A percentile compares a stretch with the other conserved stretches of the same genome.
Evolutionary conservation across 108 stramenopile genomes (phyloP).

Genomic region (Cyclotella baltica): DNA sequence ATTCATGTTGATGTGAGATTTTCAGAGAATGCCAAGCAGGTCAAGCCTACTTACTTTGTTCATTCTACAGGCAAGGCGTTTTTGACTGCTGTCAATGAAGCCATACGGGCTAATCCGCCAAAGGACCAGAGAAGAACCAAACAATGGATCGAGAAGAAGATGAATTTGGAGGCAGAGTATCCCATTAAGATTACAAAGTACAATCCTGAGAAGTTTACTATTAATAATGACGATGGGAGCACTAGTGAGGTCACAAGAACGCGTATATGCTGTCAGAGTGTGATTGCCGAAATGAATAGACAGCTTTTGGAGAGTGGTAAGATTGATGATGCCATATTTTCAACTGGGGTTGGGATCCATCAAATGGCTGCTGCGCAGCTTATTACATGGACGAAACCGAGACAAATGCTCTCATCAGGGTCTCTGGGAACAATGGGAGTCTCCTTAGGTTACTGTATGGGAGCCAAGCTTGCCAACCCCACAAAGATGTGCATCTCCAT

Average conservation of each 20-base stretch:
- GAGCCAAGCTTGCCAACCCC: conserved; percentile 90
- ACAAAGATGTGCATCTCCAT: conserved; percentile 81
- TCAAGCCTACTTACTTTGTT: conserved; percentile 85
- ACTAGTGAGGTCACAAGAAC: conserved; percentile 52
- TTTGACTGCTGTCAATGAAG: conserved; percentile 76
- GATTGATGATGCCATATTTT: conserved; percentile 83
- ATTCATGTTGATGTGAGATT: conserved; percentile 90
- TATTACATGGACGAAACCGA: conserved; percentile 92
- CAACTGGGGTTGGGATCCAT: conserved; percentile 92
- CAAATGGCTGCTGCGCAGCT: conserved; percentile 95
- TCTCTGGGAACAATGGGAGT: conserved; percentile 94
- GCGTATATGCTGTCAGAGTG: conserved; percentile 79
- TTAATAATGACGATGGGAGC: conserved; percentile 60
- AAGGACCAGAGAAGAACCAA: conserved; percentile 54
- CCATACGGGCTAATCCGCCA: conserved; percentile 42
- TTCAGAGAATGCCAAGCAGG: conserved; percentile 82
- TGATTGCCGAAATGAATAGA: conserved; percentile 76
- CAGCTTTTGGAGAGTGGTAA: conserved; percentile 76
- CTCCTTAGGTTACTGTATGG: conserved; percentile 84
- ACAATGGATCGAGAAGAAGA: conserved; percentile 77
- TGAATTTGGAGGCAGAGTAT: conserved; percentile 70
- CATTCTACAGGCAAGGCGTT: conserved; percentile 86
- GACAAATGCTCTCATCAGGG: conserved; percentile 90
- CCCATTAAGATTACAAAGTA: conserved; percentile 81
- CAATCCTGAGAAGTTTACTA: conserved; percentile 55